Base-by-base conservation (phyloP, 306 rosid genomes). In the Argentina anserina region DNA sequence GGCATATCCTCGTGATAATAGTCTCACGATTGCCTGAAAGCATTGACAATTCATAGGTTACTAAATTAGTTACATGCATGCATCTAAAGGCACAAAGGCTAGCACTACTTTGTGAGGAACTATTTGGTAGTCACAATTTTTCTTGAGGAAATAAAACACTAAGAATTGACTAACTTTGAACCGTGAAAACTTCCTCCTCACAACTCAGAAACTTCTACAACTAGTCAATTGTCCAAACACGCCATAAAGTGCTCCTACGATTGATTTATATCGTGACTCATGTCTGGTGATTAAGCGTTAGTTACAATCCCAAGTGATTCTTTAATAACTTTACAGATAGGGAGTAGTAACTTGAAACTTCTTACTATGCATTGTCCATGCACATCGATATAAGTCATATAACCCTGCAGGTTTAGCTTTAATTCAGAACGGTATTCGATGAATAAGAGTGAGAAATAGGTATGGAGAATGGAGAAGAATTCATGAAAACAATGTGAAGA, bases 401-500 rank as follows among this genome's bases (percentile, higher is more conserved):
- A n/a, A n/a, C n/a, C n/a, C n/a, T n/a, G n/a, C n/a, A n/a, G 9
- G 64, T 13, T 28, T 58, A 6, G 37, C 33, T 59, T 59, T 23
- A 56, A 1, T 11, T 23, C 1, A 3, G 43, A 25, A 14, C 36
- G 34, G 39, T 15, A 39, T 14, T 59, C 21, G 20, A 59, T 8
- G 26, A 37, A 23, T 21, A 49, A 61, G 29, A 46, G 49, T 2
- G 62, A 8, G 71, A 49, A 42, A 29, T 6, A 29, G 39, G 65
- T 59, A 59, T 59, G 65, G 65, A 59, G 65, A 59, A 28, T 29
- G 65, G 39, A 59, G 65, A 29, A 15, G 65, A 29, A 29, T 29
- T 29, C 65, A 59, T 59, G 65, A 9, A 59, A 59, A 59, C 65
- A 59, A 59, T 28, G 65, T 29, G 65, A 59, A 7, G 39, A 59